These are phyloP conservation scores for Acacia pycnantha DNA, from an alignment of 331 rosid species.

Conservation along the genomic window DNA sequence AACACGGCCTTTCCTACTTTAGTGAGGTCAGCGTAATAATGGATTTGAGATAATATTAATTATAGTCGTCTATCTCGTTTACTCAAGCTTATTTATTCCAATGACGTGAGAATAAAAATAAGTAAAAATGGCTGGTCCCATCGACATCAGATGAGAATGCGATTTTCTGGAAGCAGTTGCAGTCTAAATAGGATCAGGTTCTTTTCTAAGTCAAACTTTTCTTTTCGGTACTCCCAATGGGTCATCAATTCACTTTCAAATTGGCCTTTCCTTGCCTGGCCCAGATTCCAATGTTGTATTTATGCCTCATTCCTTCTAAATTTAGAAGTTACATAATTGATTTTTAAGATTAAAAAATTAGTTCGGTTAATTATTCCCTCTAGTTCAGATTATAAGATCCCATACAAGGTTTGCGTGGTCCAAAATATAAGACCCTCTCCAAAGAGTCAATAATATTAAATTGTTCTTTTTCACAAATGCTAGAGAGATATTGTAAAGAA, in stretches of 20 bases:
- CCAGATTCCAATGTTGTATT: not conserved
- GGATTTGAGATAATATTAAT: not conserved
- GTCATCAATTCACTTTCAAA: not conserved
- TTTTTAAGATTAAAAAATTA: too few relatives aligned
- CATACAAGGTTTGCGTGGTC: too few relatives aligned
- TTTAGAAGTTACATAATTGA: too few relatives aligned
- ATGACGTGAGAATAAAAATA: too few relatives aligned
- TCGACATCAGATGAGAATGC: not conserved
- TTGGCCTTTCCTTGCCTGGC: not conserved
- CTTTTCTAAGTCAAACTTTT: not conserved
- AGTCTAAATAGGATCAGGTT: not conserved
- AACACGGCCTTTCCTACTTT: not conserved
- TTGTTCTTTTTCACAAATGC: too few relatives aligned
- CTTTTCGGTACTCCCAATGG: not conserved
- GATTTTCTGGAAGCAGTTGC: not conserved
- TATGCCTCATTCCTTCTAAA: too few relatives aligned
- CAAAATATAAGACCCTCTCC: too few relatives aligned
- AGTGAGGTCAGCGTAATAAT: constrained; percentile 20
- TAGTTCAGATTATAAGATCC: too few relatives aligned
- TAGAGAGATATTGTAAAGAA: too few relatives aligned
- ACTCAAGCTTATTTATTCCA: not conserved
- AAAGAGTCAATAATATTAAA: too few relatives aligned
- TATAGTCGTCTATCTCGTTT: not conserved
- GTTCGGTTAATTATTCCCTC: too few relatives aligned
- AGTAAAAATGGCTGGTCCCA: not conserved